These are phyloP conservation scores for Alternaria solani DNA, from an alignment of 2,329 filamentous ascomycete species.

Conservation along the genomic window DNA sequence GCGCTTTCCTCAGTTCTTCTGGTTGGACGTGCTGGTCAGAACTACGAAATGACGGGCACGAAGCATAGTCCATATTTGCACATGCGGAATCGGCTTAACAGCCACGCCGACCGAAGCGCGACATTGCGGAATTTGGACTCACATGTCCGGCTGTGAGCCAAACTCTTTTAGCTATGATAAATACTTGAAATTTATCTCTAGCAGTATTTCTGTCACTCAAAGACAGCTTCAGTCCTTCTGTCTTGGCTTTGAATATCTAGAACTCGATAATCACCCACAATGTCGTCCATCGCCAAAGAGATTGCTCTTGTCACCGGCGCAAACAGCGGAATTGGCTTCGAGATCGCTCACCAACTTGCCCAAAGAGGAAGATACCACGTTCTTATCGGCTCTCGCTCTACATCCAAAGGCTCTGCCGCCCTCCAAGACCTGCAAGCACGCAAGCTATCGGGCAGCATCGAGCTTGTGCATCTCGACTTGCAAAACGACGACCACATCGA, in stretches of 20 bases:
- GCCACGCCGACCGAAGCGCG: background rate
- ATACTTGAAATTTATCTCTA: background rate
- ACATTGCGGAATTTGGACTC: conserved; percentile 8
- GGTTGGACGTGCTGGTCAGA: background rate
- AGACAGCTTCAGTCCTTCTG: background rate
- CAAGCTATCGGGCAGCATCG: conserved; percentile 41
- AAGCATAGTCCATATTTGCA: background rate
- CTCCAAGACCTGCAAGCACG: conserved; percentile 38
- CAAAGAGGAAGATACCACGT: conserved; percentile 47
- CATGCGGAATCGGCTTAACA: background rate
- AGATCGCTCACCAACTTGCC: conserved; percentile 53
- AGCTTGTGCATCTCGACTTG: conserved; percentile 55
- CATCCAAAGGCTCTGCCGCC: conserved; percentile 36
- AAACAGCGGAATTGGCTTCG: conserved; percentile 61
- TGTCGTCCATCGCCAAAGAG: conserved; percentile 32
- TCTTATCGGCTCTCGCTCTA: conserved; percentile 32
- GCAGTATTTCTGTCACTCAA: no score
- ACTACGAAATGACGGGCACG: background rate
- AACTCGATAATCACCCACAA: background rate
- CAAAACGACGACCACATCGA: conserved; percentile 54
- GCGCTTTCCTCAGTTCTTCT: background rate
- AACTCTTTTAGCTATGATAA: background rate
- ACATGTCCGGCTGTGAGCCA: background rate
- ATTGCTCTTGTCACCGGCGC: conserved; percentile 52
- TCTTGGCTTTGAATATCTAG: background rate